These are phyloP conservation scores for Beta vulgaris DNA, from an alignment of 148 eudicot genomes.

Conservation along the genomic window DNA sequence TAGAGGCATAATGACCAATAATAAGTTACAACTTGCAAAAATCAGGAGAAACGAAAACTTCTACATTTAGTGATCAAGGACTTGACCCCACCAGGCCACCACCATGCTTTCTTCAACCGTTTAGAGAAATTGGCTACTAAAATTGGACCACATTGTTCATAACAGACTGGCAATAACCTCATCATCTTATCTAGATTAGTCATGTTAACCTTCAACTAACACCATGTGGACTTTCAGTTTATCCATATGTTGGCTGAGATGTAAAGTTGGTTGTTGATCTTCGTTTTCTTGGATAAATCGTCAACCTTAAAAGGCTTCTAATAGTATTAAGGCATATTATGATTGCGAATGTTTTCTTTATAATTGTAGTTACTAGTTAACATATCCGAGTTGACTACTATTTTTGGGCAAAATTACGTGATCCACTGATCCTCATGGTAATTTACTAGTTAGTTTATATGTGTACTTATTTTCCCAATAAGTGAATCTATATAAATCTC, in stretches of 20 bases:
- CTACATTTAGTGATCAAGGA: background rate
- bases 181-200: slow-evolving; percentile 6
- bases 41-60: background rate
- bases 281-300: background rate
- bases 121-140: background rate
- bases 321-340: no score
- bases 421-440: no score
- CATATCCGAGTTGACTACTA: no score
- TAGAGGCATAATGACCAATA: background rate
- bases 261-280: background rate
- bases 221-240: slow-evolving; percentile 8
- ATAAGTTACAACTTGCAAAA: background rate
- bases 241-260: background rate
- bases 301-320: background rate
- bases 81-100: slow-evolving; percentile 17
- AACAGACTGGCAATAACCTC: background rate
- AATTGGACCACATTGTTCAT: background rate
- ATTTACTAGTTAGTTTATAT: no score
- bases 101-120: background rate
- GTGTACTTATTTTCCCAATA: no score
- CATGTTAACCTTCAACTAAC: slow-evolving; percentile 1
- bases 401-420: no score
- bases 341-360: no score
- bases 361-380: no score
- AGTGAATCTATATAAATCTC: no score